These are phyloP conservation scores for Hydrangea macrophylla DNA, from an alignment of 148 eudicot species.

Conservation along the genomic window DNA sequence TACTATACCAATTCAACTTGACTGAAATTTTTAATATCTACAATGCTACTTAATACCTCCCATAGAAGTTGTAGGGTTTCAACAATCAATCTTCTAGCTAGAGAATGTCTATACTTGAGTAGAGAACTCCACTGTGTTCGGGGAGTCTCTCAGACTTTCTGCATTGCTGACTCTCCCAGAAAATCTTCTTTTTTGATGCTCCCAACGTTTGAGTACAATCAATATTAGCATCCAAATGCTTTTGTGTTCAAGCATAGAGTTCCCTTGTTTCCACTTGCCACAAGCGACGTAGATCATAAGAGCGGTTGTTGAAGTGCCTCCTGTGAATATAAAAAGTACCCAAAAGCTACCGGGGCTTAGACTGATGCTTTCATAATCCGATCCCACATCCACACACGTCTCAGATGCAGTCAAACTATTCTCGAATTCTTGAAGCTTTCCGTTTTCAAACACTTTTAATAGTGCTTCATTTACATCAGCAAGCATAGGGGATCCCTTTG, in stretches of 20 bases:
- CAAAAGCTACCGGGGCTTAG: conserved; percentile 25
- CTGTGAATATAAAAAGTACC: conserved; percentile 21
- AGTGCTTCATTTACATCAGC: conserved; percentile 21
- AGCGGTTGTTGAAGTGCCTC: conserved; percentile 20
- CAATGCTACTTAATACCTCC: too few species aligned
- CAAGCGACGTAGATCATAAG: conserved; percentile 2
- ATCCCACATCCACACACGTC: conserved; percentile 19
- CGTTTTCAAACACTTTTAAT: conserved; percentile 11
- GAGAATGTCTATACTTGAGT: background rate
- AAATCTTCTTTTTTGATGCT: background rate
- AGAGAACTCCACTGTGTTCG: background rate
- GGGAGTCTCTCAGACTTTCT: background rate
- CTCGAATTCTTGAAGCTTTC: conserved; percentile 14
- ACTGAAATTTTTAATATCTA: too few species aligned
- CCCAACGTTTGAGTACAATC: background rate
- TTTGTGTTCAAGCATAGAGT: background rate
- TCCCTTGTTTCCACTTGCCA: background rate
- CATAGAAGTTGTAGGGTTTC: too few species aligned
- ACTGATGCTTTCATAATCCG: conserved; percentile 11
- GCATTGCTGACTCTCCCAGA: conserved; percentile 15
- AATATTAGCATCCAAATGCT: background rate
- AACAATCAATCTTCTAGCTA: too few species aligned
- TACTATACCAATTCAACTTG: too few species aligned
- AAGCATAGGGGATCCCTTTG: conserved; percentile 21
- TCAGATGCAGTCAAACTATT: conserved; percentile 1